phyloP scores from a whole-genome alignment of 352 stramenopile genomes.

The Phytophthora sansomeana region DNA sequence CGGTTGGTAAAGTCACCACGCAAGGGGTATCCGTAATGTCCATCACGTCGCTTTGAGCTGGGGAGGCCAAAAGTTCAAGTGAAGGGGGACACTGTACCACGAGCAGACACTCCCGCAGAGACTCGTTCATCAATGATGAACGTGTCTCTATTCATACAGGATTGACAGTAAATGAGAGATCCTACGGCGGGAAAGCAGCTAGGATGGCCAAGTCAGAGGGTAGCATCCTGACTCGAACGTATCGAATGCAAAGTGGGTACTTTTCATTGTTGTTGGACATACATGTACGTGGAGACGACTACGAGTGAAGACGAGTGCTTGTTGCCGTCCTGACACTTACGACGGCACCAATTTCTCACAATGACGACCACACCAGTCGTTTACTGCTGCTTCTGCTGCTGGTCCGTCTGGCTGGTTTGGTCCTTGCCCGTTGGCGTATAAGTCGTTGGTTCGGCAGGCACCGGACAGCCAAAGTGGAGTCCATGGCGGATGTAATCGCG shows the following conservation, averaged over 20 bases:
- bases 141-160: too few species aligned
- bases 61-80: conserved; percentile 4
- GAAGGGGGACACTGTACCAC: background rate
- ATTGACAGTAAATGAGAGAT: too few species aligned
- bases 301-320: too few species aligned
- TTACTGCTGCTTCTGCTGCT: conserved; percentile 10
- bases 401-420: conserved; percentile 3
- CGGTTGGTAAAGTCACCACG: conserved; percentile 6
- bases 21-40: background rate
- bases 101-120: background rate
- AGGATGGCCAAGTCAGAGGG: too few species aligned
- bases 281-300: too few species aligned
- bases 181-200: too few species aligned
- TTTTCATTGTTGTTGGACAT: background rate
- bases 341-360: too few species aligned
- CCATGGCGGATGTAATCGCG: conserved; percentile 47
- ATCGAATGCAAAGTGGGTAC: too few species aligned
- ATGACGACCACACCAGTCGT: too few species aligned
- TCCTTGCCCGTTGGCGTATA: background rate
- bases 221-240: too few species aligned
- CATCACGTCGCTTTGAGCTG: conserved; percentile 16
- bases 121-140: too few species aligned
- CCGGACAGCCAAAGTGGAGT: conserved; percentile 51
- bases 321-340: too few species aligned
- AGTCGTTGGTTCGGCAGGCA: conserved; percentile 9